Percentiles rank a stretch among this genome's conserved stretches.
These are phyloP conservation scores for Lentinula aciculospora DNA, from an alignment of 768 basidiomycete species.

Conservation along the genomic window DNA sequence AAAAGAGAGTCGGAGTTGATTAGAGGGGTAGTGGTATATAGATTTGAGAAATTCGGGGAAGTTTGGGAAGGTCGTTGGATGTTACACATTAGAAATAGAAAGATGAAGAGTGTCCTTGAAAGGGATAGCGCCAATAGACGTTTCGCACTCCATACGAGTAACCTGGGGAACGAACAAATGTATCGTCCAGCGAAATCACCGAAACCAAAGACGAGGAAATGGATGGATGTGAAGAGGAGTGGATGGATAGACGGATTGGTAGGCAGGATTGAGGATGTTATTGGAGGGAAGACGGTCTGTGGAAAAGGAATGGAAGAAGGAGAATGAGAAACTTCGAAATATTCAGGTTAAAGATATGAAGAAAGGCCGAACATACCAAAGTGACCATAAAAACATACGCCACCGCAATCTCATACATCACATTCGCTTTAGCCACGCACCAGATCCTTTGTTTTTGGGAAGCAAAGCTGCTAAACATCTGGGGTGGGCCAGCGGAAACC, in stretches of 20 bases:
- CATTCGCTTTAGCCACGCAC: slow-evolving; percentile 58
- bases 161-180: slow-evolving; percentile 55
- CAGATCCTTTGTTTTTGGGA: slow-evolving; percentile 40
- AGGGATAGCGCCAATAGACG: slow-evolving; percentile 60
- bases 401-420: slow-evolving; percentile 64
- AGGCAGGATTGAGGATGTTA: slow-evolving; percentile 72
- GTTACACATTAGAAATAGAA: slow-evolving; percentile 87
- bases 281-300: slow-evolving; percentile 83
- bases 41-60: slow-evolving; percentile 12
- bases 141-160: slow-evolving; percentile 66
- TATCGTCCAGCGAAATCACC: slow-evolving; percentile 72
- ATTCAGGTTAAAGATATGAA: neutral
- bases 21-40: slow-evolving; percentile 31
- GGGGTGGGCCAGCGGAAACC: slow-evolving; percentile 23
- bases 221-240: slow-evolving; percentile 73
- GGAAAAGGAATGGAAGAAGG: neutral
- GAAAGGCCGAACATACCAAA: slow-evolving; percentile 45
- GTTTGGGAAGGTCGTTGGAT: slow-evolving; percentile 40
- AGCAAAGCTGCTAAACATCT: slow-evolving; percentile 21
- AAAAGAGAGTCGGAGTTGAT: slow-evolving; percentile 76
- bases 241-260: slow-evolving; percentile 65
- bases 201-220: slow-evolving; percentile 71
- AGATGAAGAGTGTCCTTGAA: slow-evolving; percentile 75
- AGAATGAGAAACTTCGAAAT: slow-evolving; percentile 1
- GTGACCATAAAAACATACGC: slow-evolving; percentile 77